Percentiles rank a stretch among this genome's conserved stretches.
These are phyloP conservation scores for Tricholoma flavovirens DNA, from an alignment of 768 basidiomycete species.

Conservation along the genomic window DNA sequence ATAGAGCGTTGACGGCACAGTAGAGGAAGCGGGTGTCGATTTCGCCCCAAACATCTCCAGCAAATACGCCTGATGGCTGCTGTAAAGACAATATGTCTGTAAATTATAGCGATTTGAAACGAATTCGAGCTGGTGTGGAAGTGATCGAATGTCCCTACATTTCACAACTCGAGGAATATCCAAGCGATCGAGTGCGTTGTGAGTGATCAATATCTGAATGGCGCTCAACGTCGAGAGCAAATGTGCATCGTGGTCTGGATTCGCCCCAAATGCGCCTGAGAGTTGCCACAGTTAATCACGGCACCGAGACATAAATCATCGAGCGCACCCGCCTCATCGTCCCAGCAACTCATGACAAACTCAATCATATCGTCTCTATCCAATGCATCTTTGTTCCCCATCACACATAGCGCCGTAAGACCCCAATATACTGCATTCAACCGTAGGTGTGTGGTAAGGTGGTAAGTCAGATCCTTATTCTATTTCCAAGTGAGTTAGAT, in stretches of 20 bases:
- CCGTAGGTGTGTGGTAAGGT: constrained; percentile 88
- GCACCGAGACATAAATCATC: not conserved
- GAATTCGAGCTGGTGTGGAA: not conserved
- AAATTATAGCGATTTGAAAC: not conserved
- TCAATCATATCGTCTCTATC: constrained; percentile 78
- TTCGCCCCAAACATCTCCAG: constrained; percentile 91
- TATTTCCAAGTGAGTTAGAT: constrained; percentile 19
- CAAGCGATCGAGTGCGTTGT: constrained; percentile 70
- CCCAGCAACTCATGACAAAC: constrained; percentile 95
- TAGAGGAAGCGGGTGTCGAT: constrained; percentile 88
- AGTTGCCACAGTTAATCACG: not conserved
- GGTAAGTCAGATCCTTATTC: constrained; percentile 81
- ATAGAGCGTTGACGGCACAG: constrained; percentile 78
- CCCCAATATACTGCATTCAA: constrained; percentile 99
- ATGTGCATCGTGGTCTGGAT: constrained; percentile 92
- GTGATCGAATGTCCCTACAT: constrained; percentile 43
- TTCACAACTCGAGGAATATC: constrained; percentile 64
- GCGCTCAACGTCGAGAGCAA: constrained; percentile 83
- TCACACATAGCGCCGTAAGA: constrained; percentile 76
- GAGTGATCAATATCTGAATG: constrained; percentile 85
- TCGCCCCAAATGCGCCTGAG: constrained; percentile 85
- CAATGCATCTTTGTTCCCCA: constrained; percentile 75
- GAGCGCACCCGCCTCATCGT: constrained; percentile 70
- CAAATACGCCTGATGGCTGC: constrained; percentile 80
- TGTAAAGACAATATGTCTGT: constrained; percentile 82